Conservation (phyloP, 2,329 filamentous ascomycete genomes). For the Neonectria punicea region DNA sequence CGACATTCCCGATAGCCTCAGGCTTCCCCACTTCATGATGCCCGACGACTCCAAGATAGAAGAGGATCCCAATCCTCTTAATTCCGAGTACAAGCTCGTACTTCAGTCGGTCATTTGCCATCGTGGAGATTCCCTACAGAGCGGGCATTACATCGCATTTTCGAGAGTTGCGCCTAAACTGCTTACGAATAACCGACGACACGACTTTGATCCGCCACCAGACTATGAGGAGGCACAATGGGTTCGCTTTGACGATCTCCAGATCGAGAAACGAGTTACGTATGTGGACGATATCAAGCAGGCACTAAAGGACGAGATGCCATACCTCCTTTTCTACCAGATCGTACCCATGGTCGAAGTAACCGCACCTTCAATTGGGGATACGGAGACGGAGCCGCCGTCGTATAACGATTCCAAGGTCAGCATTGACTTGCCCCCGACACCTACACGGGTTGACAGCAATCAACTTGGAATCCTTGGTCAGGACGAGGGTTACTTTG, state of each 20-base stretch:
- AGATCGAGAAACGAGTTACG: conserved; percentile 72
- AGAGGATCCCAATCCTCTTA: conserved; percentile 69
- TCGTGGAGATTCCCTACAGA: conserved; percentile 83
- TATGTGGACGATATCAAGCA: conserved; percentile 81
- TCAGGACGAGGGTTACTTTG: conserved; percentile 42
- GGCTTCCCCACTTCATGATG: conserved; percentile 88
- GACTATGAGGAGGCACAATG: conserved; percentile 80
- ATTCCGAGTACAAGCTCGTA: conserved; percentile 91
- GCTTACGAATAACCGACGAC: conserved; percentile 67
- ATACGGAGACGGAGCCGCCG: conserved; percentile 63
- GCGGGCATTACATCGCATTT: conserved; percentile 91
- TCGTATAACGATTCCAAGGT: conserved; percentile 66
- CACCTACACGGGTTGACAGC: conserved; percentile 31
- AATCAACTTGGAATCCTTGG: conserved; percentile 29
- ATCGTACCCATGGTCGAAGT: conserved; percentile 87
- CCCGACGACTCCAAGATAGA: conserved; percentile 76
- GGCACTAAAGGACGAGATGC: conserved; percentile 85
- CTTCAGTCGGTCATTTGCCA: conserved; percentile 95
- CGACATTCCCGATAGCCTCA: conserved; percentile 84
- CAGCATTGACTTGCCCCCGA: conserved; percentile 51
- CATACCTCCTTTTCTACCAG: conserved; percentile 95
- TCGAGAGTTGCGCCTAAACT: conserved; percentile 77
- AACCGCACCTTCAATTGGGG: conserved; percentile 58
- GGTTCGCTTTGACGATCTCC: conserved; percentile 93
- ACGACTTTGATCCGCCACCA: conserved; percentile 67